Conservation (phyloP, 768 basidiomycete genomes). For the Leccinum pellstonianum region DNA sequence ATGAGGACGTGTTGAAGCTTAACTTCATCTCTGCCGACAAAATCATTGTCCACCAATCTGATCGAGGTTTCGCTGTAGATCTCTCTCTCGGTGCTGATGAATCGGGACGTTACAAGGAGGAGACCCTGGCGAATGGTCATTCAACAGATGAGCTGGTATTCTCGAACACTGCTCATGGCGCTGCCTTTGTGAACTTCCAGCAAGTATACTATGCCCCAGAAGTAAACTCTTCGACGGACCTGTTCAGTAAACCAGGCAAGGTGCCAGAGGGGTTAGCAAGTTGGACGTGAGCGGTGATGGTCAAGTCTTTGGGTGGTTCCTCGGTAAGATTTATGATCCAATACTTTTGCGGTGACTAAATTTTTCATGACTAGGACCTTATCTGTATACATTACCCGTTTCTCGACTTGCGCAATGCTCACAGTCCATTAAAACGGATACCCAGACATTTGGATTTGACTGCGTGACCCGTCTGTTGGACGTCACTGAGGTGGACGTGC, state of each 20-base stretch:
- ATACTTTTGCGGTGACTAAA: background rate
- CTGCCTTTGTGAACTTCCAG: constrained; percentile 70
- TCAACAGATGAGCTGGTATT: constrained; percentile 59
- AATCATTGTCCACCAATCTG: constrained; percentile 59
- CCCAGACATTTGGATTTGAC: constrained; percentile 55
- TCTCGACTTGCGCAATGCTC: constrained; percentile 50
- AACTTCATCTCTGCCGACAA: constrained; percentile 58
- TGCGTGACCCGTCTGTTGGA: constrained; percentile 59
- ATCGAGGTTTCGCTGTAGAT: constrained; percentile 49
- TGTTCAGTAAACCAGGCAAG: constrained; percentile 73
- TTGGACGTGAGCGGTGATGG: constrained; percentile 68
- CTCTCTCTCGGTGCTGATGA: constrained; percentile 45
- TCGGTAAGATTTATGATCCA: constrained; percentile 45
- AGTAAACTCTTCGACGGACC: constrained; percentile 39
- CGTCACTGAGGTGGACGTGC: constrained; percentile 56
- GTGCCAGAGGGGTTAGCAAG: constrained; percentile 59
- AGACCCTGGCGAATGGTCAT: constrained; percentile 50
- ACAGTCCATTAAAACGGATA: constrained; percentile 47
- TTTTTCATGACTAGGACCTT: constrained; percentile 18
- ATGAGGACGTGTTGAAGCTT: constrained; percentile 45
- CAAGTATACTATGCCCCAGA: constrained; percentile 61
- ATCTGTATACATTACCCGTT: constrained; percentile 54
- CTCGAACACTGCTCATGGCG: constrained; percentile 38
- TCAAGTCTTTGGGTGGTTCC: constrained; percentile 67
- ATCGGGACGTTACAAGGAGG: constrained; percentile 46